These are phyloP conservation scores for Anthracocystis setariae DNA, from an alignment of 1,284 basidiomycete genomes.

Conservation along the genomic window DNA sequence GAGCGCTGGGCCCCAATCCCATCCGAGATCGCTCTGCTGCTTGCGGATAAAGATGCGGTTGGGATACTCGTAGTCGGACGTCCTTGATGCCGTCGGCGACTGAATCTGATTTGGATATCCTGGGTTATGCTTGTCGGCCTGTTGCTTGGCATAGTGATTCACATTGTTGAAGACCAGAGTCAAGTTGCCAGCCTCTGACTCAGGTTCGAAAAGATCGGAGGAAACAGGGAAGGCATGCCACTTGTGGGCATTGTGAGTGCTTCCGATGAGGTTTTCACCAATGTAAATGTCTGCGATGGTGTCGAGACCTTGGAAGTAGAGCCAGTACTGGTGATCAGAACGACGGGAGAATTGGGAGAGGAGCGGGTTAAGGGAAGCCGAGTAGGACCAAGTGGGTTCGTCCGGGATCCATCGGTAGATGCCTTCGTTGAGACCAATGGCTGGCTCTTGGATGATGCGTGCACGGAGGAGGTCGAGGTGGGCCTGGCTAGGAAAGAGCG, in stretches of 20 bases:
- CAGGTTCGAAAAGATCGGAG: background rate
- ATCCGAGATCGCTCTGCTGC: slow-evolving; percentile 60
- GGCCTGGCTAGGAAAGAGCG: slow-evolving; percentile 72
- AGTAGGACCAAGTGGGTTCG: slow-evolving; percentile 75
- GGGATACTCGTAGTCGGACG: slow-evolving; percentile 49
- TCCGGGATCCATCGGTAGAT: slow-evolving; percentile 74
- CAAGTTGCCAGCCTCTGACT: slow-evolving; percentile 17
- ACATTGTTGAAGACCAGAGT: slow-evolving; percentile 39
- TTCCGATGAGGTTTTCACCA: slow-evolving; percentile 72
- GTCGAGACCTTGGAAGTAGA: slow-evolving; percentile 75
- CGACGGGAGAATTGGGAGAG: slow-evolving; percentile 32
- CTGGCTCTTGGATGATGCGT: slow-evolving; percentile 73
- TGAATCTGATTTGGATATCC: slow-evolving; percentile 36
- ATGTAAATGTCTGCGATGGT: slow-evolving; percentile 74
- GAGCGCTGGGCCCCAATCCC: slow-evolving; percentile 62
- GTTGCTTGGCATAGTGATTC: slow-evolving; percentile 22
- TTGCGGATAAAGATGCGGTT: slow-evolving; percentile 58
- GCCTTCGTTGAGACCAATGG: slow-evolving; percentile 74
- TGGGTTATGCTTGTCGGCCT: slow-evolving; percentile 17
- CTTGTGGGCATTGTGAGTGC: slow-evolving; percentile 74
- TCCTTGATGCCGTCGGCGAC: background rate
- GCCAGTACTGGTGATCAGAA: slow-evolving; percentile 67
- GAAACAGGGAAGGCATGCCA: slow-evolving; percentile 72
- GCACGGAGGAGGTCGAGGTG: slow-evolving; percentile 73
- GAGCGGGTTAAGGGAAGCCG: slow-evolving; percentile 72